Conservation (phyloP, 2,329 filamentous ascomycete species). For the Colletotrichum spaethianum region DNA sequence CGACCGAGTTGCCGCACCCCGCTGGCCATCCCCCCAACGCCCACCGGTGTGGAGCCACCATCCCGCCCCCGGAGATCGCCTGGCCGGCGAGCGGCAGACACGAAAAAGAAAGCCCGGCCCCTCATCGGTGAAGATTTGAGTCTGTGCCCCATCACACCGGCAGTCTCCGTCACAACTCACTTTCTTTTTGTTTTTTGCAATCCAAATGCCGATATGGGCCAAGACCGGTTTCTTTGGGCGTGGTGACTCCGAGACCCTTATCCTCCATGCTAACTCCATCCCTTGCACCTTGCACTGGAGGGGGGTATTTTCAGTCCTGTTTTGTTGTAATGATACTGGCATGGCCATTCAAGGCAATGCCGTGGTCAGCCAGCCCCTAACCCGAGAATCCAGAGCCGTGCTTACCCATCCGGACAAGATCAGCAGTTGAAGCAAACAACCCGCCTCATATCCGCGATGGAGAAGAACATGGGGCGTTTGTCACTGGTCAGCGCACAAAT, state of each 20-base stretch:
- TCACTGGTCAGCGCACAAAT: conserved; percentile 8
- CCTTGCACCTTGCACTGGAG: too few relatives aligned
- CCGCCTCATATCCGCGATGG: background rate
- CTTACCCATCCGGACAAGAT: conserved; percentile 28
- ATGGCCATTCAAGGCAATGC: too few relatives aligned
- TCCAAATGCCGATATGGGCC: conserved; percentile 1
- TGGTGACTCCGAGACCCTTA: background rate
- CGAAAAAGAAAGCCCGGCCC: conserved; percentile 31
- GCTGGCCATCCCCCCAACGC: conserved; percentile 3
- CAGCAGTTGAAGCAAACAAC: conserved; percentile 8
- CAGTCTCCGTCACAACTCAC: background rate
- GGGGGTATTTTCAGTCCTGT: too few relatives aligned
- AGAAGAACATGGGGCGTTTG: background rate
- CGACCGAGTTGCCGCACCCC: conserved; percentile 14
- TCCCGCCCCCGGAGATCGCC: conserved; percentile 15
- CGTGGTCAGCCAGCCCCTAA: background rate
- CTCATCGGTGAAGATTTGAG: conserved; percentile 26
- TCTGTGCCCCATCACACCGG: conserved; percentile 12
- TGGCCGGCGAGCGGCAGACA: conserved; percentile 20
- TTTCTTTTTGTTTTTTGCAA: conserved; percentile 1
- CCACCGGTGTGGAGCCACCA: conserved; percentile 25
- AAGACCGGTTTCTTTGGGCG: background rate
- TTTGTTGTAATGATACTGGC: too few relatives aligned
- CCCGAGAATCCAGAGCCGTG: conserved; percentile 4
- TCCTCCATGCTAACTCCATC: background rate